Evolutionary conservation across 768 basidiomycete genomes (phyloP).

Genomic region (Xerocomus spinulosus): DNA sequence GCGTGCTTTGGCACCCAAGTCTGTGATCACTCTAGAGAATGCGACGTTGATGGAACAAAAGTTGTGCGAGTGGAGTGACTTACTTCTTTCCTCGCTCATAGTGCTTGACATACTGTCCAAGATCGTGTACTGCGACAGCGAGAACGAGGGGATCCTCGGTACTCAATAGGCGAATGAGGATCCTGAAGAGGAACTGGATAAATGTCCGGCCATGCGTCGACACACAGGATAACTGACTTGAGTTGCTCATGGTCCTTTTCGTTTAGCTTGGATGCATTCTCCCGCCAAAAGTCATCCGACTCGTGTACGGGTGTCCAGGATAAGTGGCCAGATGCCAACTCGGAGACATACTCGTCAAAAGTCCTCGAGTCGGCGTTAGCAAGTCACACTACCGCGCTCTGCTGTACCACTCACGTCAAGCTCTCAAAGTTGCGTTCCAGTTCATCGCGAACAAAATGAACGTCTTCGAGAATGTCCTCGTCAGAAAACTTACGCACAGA

Average conservation of each 20-base stretch:
- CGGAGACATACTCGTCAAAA: constrained; percentile 93
- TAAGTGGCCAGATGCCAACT: constrained; percentile 83
- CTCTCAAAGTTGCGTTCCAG: constrained; percentile 83
- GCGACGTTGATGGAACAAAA: background rate
- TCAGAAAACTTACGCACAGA: constrained; percentile 86
- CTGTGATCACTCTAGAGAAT: constrained; percentile 63
- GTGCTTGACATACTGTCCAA: constrained; percentile 92
- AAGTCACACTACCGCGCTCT: background rate
- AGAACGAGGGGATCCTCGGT: constrained; percentile 71
- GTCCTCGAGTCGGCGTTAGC: constrained; percentile 49
- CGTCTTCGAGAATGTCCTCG: constrained; percentile 91
- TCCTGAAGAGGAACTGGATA: constrained; percentile 40
- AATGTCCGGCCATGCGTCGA: background rate
- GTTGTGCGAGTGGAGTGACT: too few relatives aligned
- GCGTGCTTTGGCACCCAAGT: constrained; percentile 80
- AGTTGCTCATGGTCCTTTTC: constrained; percentile 81
- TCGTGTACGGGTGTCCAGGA: constrained; percentile 97
- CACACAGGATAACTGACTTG: constrained; percentile 47
- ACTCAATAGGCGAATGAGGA: constrained; percentile 65
- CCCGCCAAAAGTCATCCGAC: constrained; percentile 97
- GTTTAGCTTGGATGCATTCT: constrained; percentile 83
- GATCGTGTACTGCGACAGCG: constrained; percentile 88
- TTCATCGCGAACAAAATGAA: constrained; percentile 83
- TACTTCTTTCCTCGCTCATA: constrained; percentile 91
- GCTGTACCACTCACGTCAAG: constrained; percentile 61